Evolutionary conservation across 306 rosid species (phyloP).

Genomic region (Casuarina glauca): DNA sequence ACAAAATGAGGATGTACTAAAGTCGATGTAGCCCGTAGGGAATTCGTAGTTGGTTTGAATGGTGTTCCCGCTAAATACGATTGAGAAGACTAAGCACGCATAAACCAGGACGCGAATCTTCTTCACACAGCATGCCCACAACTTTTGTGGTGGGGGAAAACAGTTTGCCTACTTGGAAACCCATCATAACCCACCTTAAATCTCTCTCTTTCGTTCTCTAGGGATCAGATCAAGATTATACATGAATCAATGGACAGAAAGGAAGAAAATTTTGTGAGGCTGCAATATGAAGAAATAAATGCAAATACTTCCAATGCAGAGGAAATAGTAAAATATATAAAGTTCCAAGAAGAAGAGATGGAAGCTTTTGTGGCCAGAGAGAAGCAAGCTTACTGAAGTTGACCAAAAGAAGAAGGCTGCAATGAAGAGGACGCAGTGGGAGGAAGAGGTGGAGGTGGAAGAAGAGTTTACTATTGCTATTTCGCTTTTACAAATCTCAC

Average conservation of each 20-base stretch:
- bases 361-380: conserved; percentile 47
- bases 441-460: conserved; percentile 60
- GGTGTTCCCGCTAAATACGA: too few relatives aligned
- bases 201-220: conserved; percentile 29
- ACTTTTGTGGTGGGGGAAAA: too few relatives aligned
- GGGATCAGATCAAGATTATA: conserved; percentile 55
- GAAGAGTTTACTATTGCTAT: conserved; percentile 26
- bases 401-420: conserved; percentile 47
- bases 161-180: too few relatives aligned
- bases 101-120: too few relatives aligned
- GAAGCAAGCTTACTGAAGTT: conserved; percentile 43
- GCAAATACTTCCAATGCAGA: conserved; percentile 41
- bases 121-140: too few relatives aligned
- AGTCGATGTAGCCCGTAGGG: too few relatives aligned
- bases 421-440: conserved; percentile 59
- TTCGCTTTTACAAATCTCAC: too few relatives aligned
- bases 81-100: too few relatives aligned
- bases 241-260: conserved; percentile 51
- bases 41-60: too few relatives aligned
- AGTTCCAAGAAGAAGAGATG: conserved; percentile 61
- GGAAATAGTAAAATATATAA: conserved; percentile 52
- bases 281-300: conserved; percentile 66
- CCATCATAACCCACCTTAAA: too few relatives aligned
- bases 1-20: background rate
- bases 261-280: conserved; percentile 71